phyloP scores from a whole-genome alignment of 2,329 filamentous ascomycete genomes.

The Beauveria rudraprayagi region DNA sequence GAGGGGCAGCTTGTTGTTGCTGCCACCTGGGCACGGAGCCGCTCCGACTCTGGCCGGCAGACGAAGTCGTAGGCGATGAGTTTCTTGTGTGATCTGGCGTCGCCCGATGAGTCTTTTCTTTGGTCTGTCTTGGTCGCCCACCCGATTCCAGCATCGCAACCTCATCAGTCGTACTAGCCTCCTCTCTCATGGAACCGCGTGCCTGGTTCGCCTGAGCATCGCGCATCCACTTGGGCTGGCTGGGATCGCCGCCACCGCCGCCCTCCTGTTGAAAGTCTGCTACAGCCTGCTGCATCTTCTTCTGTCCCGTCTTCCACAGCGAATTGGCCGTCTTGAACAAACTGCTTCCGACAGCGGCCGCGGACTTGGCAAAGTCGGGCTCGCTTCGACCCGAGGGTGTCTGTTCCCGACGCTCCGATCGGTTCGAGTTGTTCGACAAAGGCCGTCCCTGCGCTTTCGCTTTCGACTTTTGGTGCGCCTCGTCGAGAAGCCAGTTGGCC shows the following conservation, averaged over 20 bases:
- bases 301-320: conserved; percentile 89
- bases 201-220: conserved; percentile 46
- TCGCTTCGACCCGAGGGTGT: conserved; percentile 43
- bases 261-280: conserved; percentile 65
- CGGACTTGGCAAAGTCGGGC: conserved; percentile 70
- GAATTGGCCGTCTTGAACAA: conserved; percentile 92
- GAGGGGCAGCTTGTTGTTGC: conserved; percentile 35
- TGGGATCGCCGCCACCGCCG: conserved; percentile 56
- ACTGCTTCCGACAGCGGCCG: conserved; percentile 72
- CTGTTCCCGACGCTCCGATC: conserved; percentile 12
- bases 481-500: conserved; percentile 81
- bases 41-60: conserved; percentile 34
- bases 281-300: conserved; percentile 85
- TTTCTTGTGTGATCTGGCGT: conserved; percentile 34
- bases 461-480: conserved; percentile 78
- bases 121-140: conserved; percentile 40
- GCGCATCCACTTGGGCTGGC: conserved; percentile 92
- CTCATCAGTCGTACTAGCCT: conserved; percentile 53
- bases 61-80: conserved; percentile 41
- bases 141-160: conserved; percentile 72
- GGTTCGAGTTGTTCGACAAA: conserved; percentile 31
- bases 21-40: conserved; percentile 52
- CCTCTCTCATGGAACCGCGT: conserved; percentile 2
- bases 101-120: conserved; percentile 15
- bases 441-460: conserved; percentile 55